These are phyloP conservation scores for Kwoniella sp. DNA, from an alignment of 768 basidiomycete genomes.

Conservation along the genomic window DNA sequence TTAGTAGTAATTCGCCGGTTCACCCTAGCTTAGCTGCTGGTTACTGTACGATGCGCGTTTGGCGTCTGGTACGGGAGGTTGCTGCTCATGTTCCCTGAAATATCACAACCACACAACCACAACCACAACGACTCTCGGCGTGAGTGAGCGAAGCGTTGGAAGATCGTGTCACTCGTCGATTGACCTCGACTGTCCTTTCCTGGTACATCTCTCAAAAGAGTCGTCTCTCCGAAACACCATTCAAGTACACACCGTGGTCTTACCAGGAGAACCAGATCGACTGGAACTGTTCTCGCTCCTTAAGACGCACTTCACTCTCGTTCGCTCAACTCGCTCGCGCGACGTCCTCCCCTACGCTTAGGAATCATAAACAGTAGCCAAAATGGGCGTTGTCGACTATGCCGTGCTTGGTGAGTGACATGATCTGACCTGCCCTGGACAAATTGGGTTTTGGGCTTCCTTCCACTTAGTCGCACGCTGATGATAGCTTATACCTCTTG, in stretches of 20 bases:
- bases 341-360: neutral
- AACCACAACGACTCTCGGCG: neutral
- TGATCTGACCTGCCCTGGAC: too few relatives aligned
- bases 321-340: neutral
- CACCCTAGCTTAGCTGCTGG: too few relatives aligned
- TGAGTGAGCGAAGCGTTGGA: too few relatives aligned
- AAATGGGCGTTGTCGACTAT: conserved; percentile 20
- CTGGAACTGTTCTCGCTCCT: too few relatives aligned
- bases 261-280: too few relatives aligned
- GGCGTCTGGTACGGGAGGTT: neutral
- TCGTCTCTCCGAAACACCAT: too few relatives aligned
- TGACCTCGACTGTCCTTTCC: too few relatives aligned
- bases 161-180: too few relatives aligned
- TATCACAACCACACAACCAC: neutral
- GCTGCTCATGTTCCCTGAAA: neutral
- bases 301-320: too few relatives aligned
- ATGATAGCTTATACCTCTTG: neutral
- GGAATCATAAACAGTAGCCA: neutral
- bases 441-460: too few relatives aligned
- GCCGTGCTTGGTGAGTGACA: conserved; percentile 20
- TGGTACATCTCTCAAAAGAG: too few relatives aligned
- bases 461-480: neutral
- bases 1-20: neutral
- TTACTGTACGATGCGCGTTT: neutral
- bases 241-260: too few relatives aligned